Evolutionary conservation across 2,329 filamentous ascomycete genomes (phyloP).

Genomic region (Peltaster fructicola): DNA sequence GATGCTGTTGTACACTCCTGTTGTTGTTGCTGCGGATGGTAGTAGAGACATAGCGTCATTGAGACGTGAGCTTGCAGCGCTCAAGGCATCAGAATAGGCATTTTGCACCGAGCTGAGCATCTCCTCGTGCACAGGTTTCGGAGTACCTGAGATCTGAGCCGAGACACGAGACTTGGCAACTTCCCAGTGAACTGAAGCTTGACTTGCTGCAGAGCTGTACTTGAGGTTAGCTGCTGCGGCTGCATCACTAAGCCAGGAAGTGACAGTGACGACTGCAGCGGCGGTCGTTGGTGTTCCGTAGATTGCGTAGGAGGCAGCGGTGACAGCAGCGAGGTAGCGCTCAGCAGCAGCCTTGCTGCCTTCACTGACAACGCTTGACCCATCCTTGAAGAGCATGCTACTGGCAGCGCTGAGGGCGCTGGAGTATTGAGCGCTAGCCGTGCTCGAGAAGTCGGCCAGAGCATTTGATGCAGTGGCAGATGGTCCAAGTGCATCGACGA

Average conservation of each 20-base stretch:
- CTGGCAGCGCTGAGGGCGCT: conserved; percentile 40
- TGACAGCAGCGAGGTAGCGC: conserved; percentile 38
- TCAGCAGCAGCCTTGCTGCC: conserved; percentile 34
- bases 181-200: conserved; percentile 50
- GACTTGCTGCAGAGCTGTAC: conserved; percentile 47
- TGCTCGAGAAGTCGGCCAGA: conserved; percentile 31
- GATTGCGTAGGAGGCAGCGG: conserved; percentile 39
- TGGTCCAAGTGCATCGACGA: too few species aligned
- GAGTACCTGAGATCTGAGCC: conserved; percentile 48
- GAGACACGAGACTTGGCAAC: conserved; percentile 51
- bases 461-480: too few species aligned
- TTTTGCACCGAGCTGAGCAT: conserved; percentile 50
- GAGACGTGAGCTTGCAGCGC: conserved; percentile 42
- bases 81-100: conserved; percentile 49
- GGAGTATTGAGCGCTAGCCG: conserved; percentile 39
- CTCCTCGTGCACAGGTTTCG: conserved; percentile 51
- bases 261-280: conserved; percentile 12
- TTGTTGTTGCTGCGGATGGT: conserved; percentile 19
- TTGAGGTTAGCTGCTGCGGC: conserved; percentile 34
- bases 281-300: conserved; percentile 32
- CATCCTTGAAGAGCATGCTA: conserved; percentile 32
- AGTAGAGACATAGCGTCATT: conserved; percentile 36
- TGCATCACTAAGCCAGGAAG: conserved; percentile 13
- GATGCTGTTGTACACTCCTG: conserved; percentile 36
- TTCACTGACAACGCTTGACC: conserved; percentile 23